Conservation (phyloP, 176 grass and related monocot species). For the Rhipidocladum racemiflorum region DNA sequence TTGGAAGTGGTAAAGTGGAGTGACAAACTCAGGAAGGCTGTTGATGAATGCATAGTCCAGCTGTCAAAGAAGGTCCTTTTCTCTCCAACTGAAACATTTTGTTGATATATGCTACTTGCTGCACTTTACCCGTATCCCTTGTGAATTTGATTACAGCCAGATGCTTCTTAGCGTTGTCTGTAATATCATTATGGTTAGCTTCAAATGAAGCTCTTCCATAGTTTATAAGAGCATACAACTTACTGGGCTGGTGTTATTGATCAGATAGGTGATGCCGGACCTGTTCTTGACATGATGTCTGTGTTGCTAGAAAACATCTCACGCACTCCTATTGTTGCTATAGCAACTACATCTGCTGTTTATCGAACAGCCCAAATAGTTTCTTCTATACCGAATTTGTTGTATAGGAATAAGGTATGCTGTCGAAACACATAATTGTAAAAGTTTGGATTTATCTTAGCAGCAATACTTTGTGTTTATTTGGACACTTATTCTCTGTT, state of each 20-base stretch:
- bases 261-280: constrained; percentile 89
- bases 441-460: neutral
- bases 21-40: constrained; percentile 54
- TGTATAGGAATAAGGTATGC: constrained; percentile 82
- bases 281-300: constrained; percentile 96
- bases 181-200: neutral
- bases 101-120: neutral
- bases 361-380: constrained; percentile 96
- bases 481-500: neutral
- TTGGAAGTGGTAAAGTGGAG: constrained; percentile 73
- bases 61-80: constrained; percentile 82
- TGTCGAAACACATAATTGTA: neutral
- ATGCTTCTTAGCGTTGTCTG: neutral
- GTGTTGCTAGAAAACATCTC: constrained; percentile 90
- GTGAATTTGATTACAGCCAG: neutral
- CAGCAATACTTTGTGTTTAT: constrained; percentile 11
- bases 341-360: constrained; percentile 72
- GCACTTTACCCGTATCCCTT: neutral
- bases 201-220: neutral
- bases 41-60: constrained; percentile 79
- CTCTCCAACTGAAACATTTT: neutral
- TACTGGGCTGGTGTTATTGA: constrained; percentile 18
- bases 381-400: constrained; percentile 77
- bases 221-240: constrained; percentile 16
- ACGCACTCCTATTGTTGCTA: constrained; percentile 51